Conservation (phyloP, 129 eudicot genomes). For the Glebionis coronaria region DNA sequence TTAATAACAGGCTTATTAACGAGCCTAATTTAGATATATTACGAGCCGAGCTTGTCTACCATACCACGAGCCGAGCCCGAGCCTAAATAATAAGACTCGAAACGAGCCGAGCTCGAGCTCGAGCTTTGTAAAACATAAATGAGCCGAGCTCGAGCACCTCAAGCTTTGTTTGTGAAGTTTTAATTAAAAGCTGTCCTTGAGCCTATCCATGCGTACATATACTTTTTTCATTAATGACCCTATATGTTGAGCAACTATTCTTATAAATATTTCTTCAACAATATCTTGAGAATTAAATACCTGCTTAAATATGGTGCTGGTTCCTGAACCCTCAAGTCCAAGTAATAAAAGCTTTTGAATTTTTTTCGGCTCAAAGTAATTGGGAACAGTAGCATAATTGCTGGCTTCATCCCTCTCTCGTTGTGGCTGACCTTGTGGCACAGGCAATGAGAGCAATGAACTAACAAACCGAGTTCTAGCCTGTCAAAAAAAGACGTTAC, state of each 20-base stretch:
- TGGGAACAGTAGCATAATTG: slow-evolving; percentile 64
- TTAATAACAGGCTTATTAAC: too few species aligned
- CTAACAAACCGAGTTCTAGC: slow-evolving; percentile 78
- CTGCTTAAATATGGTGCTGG: slow-evolving; percentile 99
- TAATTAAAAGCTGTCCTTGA: too few species aligned
- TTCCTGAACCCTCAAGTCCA: slow-evolving; percentile 92
- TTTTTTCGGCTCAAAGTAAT: slow-evolving; percentile 79
- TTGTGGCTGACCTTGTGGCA: slow-evolving; percentile 85
- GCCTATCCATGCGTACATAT: too few species aligned
- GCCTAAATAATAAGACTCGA: too few species aligned
- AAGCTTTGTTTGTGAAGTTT: too few species aligned
- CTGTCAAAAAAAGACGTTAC: slow-evolving; percentile 40
- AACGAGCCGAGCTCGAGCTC: too few species aligned
- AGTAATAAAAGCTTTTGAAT: slow-evolving; percentile 80
- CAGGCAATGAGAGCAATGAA: slow-evolving; percentile 77
- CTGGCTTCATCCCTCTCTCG: slow-evolving; percentile 75
- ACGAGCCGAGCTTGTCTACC: too few species aligned
- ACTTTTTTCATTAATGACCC: too few species aligned
- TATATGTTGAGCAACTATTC: not conserved
- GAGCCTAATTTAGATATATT: too few species aligned
- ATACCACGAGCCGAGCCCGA: too few species aligned
- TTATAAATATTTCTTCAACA: not conserved
- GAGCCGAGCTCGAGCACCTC: too few species aligned
- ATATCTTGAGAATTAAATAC: slow-evolving; percentile 31
- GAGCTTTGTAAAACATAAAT: too few species aligned